Base-by-base conservation (phyloP, 2,329 filamentous ascomycete genomes). In the Fusarium anthophilum region DNA sequence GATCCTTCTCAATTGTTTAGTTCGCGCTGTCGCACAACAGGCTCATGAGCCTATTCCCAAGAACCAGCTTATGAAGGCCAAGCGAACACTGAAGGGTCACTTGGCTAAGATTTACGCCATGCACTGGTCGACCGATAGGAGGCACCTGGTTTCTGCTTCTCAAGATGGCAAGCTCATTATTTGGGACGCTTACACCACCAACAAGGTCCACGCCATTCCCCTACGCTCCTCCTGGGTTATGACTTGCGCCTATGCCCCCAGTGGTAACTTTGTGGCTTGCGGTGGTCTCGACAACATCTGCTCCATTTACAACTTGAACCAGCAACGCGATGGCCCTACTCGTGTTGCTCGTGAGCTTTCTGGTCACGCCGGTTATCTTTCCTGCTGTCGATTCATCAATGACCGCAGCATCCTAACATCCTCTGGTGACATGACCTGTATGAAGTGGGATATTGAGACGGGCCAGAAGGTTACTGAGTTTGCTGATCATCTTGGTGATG, bases 81-180 rank as follows among this genome's bases (percentile, higher is more conserved):
- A 97, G 87, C 93, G 95, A 80, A 98, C 95, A 57, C 89, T 99
- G 77, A 98, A 98, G 87, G 96, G 96, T 76, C 96, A 99, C 89
- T 87, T 99, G 77, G 96, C 96, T 80, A 99, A 99, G 87, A 99
- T 99, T 80, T 99, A 99, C 85, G 96, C 96, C 80, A 99, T 99
- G 96, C 96, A 99, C 88, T 99, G 96, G 96, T 98, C 96, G 39
- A 99, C 96, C 75, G 96, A 99, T 86, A 92, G 96, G 81, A 92
- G 96, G 84, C 96, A 98, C 85, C 91, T 98, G 70, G 96, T 99
- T 59, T 98, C 96, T 18, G 96, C 96, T 74, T 99, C 96, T 78
- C 96, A 99, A 85, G 96, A 99, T 81, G 96, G 96, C 83, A 99
- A 99, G 88, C 91, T 99, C 78, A 99, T 99, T 84, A 98, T 99